Evolutionary conservation across 441 rosid species (phyloP), one percentile per base, ranked within the genome.

Genomic region (Rhodomyrtus psidioides): DNA sequence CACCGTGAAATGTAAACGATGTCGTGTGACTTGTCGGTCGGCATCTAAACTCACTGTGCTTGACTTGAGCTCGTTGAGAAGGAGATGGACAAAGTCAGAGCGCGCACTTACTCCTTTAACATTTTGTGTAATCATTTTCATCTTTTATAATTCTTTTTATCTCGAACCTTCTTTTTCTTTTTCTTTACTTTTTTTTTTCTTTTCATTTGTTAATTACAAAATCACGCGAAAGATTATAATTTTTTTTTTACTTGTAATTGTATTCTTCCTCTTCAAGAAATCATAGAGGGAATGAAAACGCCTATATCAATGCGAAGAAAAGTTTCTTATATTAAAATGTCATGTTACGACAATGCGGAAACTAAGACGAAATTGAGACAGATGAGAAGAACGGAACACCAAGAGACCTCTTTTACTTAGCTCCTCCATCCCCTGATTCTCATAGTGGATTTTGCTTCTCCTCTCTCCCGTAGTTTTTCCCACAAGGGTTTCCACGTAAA

Each of bases 271-370:
- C 15, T 30, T 65, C n/a, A 17, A 65, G 7, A 30, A 65, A 60
- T 60, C 12, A 9, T 28, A 16, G 12, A 60, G 12, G 16, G 17
- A 60, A 9, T 60, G 8, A 23, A 28, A 60, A 21, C 4, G 3
- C 8, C 9, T 3, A 39, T 6, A 10, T 60, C 74, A 16, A 62
- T 30, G 26, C 0, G 2, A 0, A 62, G 6, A 17, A 30, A 30
- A 2, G 0, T 24, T 9, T 62, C 10, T 62, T 30, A 13, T 1
- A 0, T 62, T 2, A 12, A 8, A 62, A 62, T 30, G 7, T 3
- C n/a, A n/a, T n/a, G n/a, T n/a, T n/a, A n/a, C n/a, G n/a, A n/a
- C n/a, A n/a, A n/a, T n/a, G n/a, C n/a, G n/a, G n/a, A n/a, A n/a
- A n/a, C n/a, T n/a, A n/a, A n/a, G n/a, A n/a, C n/a, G n/a, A n/a